Percentiles rank a stretch among this genome's conserved stretches.
These are phyloP conservation scores for Cercophora scortea DNA, from an alignment of 495 filamentous ascomycete genomes.

Conservation along the genomic window DNA sequence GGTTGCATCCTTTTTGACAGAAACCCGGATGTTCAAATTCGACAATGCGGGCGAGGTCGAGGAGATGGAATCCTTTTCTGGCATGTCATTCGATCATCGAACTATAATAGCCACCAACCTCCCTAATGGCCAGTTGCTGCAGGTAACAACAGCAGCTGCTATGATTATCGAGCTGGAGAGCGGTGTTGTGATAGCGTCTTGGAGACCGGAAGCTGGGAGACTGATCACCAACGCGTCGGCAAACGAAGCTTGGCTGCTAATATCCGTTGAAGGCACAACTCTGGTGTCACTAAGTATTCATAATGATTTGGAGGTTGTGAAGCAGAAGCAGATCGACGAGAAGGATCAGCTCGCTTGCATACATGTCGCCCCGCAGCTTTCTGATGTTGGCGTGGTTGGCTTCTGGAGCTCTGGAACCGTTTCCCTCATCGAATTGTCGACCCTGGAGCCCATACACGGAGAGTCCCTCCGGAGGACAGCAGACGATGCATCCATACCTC, in stretches of 20 bases:
- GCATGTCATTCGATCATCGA: constrained; percentile 57
- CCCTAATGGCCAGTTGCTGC: constrained; percentile 55
- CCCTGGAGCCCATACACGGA: constrained; percentile 47
- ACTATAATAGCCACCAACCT: constrained; percentile 68
- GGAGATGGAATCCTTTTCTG: constrained; percentile 67
- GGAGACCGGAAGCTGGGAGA: constrained; percentile 50
- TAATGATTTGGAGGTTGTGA: constrained; percentile 46
- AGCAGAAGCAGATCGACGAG: constrained; percentile 50
- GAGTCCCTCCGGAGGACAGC: constrained; percentile 44
- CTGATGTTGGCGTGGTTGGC: constrained; percentile 60
- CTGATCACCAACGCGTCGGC: constrained; percentile 73
- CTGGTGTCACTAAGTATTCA: constrained; percentile 59
- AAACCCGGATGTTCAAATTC: constrained; percentile 80
- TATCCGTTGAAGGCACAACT: constrained; percentile 63
- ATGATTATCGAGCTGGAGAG: constrained; percentile 60
- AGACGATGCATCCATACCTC: constrained; percentile 66
- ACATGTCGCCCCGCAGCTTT: constrained; percentile 39
- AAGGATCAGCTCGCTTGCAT: constrained; percentile 79
- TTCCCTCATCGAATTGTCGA: constrained; percentile 57
- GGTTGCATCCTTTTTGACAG: constrained; percentile 70
- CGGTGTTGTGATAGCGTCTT: constrained; percentile 59
- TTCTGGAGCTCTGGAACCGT: constrained; percentile 76
- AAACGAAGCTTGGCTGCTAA: constrained; percentile 56
- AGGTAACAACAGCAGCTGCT: constrained; percentile 63
- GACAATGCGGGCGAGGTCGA: constrained; percentile 69